A percentile compares a stretch with the other conserved stretches of the same genome.
These are phyloP conservation scores for Staphylotrichum longicolle DNA, from an alignment of 495 filamentous ascomycete genomes.

Conservation along the genomic window DNA sequence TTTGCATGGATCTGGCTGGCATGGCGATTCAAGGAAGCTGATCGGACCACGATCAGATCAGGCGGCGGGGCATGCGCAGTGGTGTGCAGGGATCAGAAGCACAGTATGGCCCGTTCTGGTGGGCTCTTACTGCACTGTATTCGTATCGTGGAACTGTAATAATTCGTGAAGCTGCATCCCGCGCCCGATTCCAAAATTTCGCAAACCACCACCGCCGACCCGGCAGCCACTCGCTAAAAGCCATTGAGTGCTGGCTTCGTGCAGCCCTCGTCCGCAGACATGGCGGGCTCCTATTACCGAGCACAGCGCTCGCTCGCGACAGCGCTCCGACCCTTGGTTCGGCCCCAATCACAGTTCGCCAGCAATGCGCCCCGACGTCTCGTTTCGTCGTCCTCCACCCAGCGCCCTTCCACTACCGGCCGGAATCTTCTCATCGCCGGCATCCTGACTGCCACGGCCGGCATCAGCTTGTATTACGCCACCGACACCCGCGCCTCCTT, in stretches of 20 bases:
- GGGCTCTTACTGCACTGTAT: too few species aligned
- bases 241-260: slow-evolving; percentile 44
- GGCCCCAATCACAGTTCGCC: slow-evolving; percentile 20
- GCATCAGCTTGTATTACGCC: slow-evolving; percentile 64
- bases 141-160: too few species aligned
- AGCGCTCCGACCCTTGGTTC: slow-evolving; percentile 31
- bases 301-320: slow-evolving; percentile 32
- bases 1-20: too few species aligned
- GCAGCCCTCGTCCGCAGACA: slow-evolving; percentile 30
- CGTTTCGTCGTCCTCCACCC: slow-evolving; percentile 39
- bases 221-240: slow-evolving; percentile 16
- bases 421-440: slow-evolving; percentile 54
- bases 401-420: slow-evolving; percentile 32
- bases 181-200: slow-evolving; percentile 9
- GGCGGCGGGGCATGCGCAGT: too few species aligned
- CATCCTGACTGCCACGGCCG: slow-evolving; percentile 42
- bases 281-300: slow-evolving; percentile 41
- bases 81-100: too few species aligned
- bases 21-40: too few species aligned
- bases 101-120: too few species aligned
- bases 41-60: too few species aligned
- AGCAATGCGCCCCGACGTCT: slow-evolving; percentile 29
- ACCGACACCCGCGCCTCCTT: slow-evolving; percentile 88
- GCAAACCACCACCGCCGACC: slow-evolving; percentile 6
- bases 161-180: too few species aligned